These are phyloP conservation scores for Rhodamnia argentea DNA, from an alignment of 345 rosid genomes.

Conservation along the genomic window DNA sequence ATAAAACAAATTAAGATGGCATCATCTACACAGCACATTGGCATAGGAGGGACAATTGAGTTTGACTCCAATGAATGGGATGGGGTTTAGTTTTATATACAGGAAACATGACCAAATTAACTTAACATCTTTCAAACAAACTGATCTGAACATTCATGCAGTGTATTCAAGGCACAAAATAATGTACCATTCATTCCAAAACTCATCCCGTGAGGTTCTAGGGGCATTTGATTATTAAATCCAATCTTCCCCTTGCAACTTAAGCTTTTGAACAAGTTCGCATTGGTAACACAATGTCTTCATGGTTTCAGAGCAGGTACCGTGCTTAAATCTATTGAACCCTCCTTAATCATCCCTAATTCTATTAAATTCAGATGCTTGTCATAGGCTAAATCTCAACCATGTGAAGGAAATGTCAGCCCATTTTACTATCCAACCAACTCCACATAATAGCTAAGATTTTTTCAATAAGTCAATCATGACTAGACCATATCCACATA, in stretches of 20 bases:
- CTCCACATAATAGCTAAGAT: background rate
- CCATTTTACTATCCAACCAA: background rate
- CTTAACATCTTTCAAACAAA: background rate
- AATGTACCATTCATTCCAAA: background rate
- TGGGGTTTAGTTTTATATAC: background rate
- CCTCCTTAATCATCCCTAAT: background rate
- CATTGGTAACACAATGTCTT: background rate
- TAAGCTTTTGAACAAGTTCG: background rate
- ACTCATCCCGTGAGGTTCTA: background rate
- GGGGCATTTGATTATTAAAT: background rate
- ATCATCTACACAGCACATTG: background rate
- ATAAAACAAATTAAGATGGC: background rate
- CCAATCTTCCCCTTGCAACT: background rate
- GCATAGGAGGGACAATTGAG: background rate
- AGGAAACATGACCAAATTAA: background rate
- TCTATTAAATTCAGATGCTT: background rate
- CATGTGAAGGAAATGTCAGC: background rate
- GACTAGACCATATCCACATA: background rate
- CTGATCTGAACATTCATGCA: background rate
- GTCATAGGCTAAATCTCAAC: background rate
- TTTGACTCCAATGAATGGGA: background rate
- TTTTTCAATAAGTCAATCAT: background rate
- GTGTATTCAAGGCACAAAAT: background rate
- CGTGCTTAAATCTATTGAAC: background rate
- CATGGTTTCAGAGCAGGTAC: background rate